Conservation (phyloP, 495 filamentous ascomycete genomes). For the Penicillium cosmopolitanum region DNA sequence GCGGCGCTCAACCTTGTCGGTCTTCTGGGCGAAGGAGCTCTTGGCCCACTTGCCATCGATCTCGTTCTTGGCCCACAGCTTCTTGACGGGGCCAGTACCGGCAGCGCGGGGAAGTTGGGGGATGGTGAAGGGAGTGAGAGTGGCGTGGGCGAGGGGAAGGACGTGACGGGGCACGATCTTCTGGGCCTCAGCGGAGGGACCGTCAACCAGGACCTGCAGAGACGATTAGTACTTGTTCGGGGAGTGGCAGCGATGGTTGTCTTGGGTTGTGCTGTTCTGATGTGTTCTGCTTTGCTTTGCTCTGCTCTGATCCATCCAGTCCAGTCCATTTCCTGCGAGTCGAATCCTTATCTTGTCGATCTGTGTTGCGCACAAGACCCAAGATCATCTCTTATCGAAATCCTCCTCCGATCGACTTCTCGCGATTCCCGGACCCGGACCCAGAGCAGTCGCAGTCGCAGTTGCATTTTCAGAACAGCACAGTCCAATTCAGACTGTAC, state of each 20-base stretch:
- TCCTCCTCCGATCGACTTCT: no score
- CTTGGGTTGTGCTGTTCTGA: not conserved
- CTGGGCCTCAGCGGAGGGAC: slow-evolving; percentile 76
- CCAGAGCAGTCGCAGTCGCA: not conserved
- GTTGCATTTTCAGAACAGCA: not conserved
- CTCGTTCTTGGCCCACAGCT: slow-evolving; percentile 81
- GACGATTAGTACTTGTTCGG: not conserved
- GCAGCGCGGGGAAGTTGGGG: slow-evolving; percentile 83
- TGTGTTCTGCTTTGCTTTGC: not conserved
- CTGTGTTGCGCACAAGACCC: no score
- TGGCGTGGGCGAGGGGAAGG: slow-evolving; percentile 74
- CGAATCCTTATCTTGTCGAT: not conserved
- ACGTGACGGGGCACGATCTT: slow-evolving; percentile 82
- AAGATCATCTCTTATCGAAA: no score
- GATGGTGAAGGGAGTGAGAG: slow-evolving; percentile 89
- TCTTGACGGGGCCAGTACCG: slow-evolving; percentile 79
- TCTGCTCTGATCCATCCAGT: not conserved
- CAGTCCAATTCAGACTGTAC: slow-evolving; percentile 38
- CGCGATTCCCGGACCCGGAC: no score
- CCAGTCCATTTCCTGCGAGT: not conserved
- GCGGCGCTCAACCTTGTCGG: slow-evolving; percentile 79
- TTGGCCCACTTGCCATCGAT: slow-evolving; percentile 91
- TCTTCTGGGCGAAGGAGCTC: slow-evolving; percentile 88
- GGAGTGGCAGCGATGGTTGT: not conserved
- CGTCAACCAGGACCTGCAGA: slow-evolving; percentile 88